Base-by-base conservation (phyloP, 2,329 filamentous ascomycete species). In the Myotisia sp. region DNA sequence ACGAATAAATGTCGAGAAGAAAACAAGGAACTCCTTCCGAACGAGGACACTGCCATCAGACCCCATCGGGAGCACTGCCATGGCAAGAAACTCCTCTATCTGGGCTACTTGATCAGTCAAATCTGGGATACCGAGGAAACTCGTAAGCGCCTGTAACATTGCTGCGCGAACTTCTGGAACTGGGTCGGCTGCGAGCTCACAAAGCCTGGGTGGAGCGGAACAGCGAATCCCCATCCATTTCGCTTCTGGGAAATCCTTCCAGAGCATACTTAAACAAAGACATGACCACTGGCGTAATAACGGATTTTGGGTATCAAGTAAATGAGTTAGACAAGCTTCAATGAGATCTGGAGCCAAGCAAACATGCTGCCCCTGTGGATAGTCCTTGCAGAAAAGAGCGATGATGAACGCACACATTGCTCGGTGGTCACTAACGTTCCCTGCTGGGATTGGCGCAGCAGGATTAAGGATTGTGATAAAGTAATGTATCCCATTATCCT, bases 351-450 rank as follows among this genome's bases (percentile, higher is more conserved):
- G 81, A 44, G 83, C 82, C 46, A 94, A 77, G 52, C 86, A 94
- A 7, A 93, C 86, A 33, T 79, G 79, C 55, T 94, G 86, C 2
- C 87, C 90, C 42, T 90, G 83, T 43, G 79, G 80, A 57, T 93
- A 93, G 43, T 81, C 81, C 53, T 90, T 92, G 71, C 90, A 98
- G 42, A 98, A 84, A 71, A 94, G 92, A 17, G 87, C 81, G 26
- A 95, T 74, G 41, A 98, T 93, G 53, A 98, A 98, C 2, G 90
- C 86, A 54, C 90, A 95, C 90, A 98, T 98, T 27, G 90, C 90
- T 51, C 92, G 84, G 63, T 98, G 90, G 59, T 95, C 90, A 46
- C 85, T 83, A 36, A 77, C 77, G 51, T 94, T 92, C 21, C 79
- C 76, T 14, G 93, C 79, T 0, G 85, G 84, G 32, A 95, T 77